Percentiles rank a stretch among this genome's conserved stretches.
These are phyloP conservation scores for Chaetomiaceae sp. DNA, from an alignment of 2,329 filamentous ascomycete genomes.

Conservation along the genomic window DNA sequence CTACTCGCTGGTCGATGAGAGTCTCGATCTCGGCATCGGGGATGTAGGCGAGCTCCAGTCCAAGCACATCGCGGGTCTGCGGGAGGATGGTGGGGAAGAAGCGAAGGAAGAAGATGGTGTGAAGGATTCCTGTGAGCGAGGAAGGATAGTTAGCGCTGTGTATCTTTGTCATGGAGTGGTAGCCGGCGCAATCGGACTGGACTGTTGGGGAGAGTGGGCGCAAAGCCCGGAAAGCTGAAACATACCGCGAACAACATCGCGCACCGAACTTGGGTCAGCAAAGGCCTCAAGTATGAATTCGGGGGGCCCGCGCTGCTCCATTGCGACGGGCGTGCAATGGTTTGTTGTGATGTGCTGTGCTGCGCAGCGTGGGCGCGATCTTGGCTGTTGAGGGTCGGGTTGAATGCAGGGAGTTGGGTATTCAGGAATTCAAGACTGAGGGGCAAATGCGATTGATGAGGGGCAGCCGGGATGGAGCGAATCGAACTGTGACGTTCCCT, in stretches of 20 bases:
- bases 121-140: conserved; percentile 64
- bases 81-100: conserved; percentile 87
- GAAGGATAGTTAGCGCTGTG: conserved; percentile 8
- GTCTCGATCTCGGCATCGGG: conserved; percentile 88
- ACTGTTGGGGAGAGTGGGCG: conserved; percentile 14
- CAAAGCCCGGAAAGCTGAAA: conserved; percentile 7
- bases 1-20: conserved; percentile 82
- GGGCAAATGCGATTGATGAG: conserved; percentile 14
- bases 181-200: conserved; percentile 1
- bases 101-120: conserved; percentile 98
- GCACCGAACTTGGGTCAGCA: conserved; percentile 81
- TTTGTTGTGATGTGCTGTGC: neutral
- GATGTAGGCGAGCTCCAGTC: conserved; percentile 83
- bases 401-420: no score
- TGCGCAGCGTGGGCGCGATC: neutral
- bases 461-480: conserved; percentile 10
- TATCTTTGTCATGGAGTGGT: neutral
- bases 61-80: conserved; percentile 79
- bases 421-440: conserved; percentile 5
- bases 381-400: neutral
- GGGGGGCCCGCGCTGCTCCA: conserved; percentile 56
- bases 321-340: conserved; percentile 22
- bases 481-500: conserved; percentile 12
- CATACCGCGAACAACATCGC: conserved; percentile 86
- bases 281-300: conserved; percentile 94